These are phyloP conservation scores for Pythium coloratum DNA, from an alignment of 352 stramenopile species.

Conservation along the genomic window DNA sequence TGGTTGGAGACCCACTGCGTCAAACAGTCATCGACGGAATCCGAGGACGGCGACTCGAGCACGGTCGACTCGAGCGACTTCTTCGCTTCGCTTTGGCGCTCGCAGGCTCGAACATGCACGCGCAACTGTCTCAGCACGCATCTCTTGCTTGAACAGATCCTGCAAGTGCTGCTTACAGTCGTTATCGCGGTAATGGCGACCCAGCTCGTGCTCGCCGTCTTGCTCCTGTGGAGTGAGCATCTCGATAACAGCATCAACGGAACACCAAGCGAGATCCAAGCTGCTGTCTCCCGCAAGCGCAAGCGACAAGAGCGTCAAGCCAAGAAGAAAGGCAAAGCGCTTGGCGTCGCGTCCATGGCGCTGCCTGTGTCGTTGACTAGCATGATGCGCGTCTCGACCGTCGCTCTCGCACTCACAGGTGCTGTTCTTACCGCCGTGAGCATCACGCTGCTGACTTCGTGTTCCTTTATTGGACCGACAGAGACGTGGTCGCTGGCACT, in stretches of 20 bases:
- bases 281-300: conserved; percentile 6
- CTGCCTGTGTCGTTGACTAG: not conserved
- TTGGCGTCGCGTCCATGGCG: not conserved
- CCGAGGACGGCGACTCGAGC: not conserved
- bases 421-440: conserved; percentile 1
- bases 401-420: conserved; percentile 23
- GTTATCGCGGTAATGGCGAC: conserved; percentile 5
- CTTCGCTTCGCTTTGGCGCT: conserved; percentile 32
- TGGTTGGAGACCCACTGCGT: conserved; percentile 39
- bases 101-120: not conserved
- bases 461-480: conserved; percentile 26
- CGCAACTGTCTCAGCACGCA: conserved; percentile 4
- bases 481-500: conserved; percentile 33
- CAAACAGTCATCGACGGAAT: not conserved
- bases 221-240: conserved; percentile 15
- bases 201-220: conserved; percentile 15
- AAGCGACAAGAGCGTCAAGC: conserved; percentile 3
- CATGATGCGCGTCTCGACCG: conserved; percentile 26
- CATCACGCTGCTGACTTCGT: conserved; percentile 19
- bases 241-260: not conserved
- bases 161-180: conserved; percentile 3
- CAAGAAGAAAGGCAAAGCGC: not conserved
- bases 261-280: not conserved
- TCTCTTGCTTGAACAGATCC: conserved; percentile 6
- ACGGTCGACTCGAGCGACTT: conserved; percentile 34